Evolutionary conservation across 2,329 filamentous ascomycete genomes (phyloP).

Genomic region (Ilyonectria destructans): DNA sequence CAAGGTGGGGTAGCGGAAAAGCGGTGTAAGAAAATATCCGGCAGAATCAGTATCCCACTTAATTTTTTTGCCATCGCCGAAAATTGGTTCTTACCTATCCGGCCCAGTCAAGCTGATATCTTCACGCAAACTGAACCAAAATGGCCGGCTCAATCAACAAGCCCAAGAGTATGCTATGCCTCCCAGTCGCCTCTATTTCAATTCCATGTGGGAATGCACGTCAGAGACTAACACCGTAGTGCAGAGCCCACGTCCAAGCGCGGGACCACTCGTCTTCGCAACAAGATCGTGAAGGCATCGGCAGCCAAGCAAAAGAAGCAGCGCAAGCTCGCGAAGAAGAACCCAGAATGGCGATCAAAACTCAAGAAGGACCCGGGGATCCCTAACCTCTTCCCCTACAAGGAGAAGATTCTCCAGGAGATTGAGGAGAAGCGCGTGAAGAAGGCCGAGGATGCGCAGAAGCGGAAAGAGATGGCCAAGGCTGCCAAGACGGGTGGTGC

Average conservation of each 20-base stretch:
- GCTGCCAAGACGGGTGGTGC: slow-evolving; percentile 73
- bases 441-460: slow-evolving; percentile 85
- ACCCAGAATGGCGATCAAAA: slow-evolving; percentile 95
- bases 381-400: slow-evolving; percentile 97
- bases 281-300: slow-evolving; percentile 97
- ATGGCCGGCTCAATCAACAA: slow-evolving; percentile 72
- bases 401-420: slow-evolving; percentile 93
- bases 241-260: slow-evolving; percentile 96
- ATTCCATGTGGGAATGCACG: too few relatives aligned
- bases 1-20: slow-evolving; percentile 42
- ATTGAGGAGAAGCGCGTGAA: slow-evolving; percentile 89
- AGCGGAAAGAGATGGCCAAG: slow-evolving; percentile 81
- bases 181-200: neutral
- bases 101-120: slow-evolving; percentile 38
- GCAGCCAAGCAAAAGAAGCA: slow-evolving; percentile 92
- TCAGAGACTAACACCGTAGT: slow-evolving; percentile 3
- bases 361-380: slow-evolving; percentile 99
- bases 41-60: slow-evolving; percentile 60
- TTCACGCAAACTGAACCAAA: slow-evolving; percentile 41
- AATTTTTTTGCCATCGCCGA: slow-evolving; percentile 54
- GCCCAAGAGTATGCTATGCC: slow-evolving; percentile 64
- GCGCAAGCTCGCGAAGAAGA: slow-evolving; percentile 93
- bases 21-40: slow-evolving; percentile 52
- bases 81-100: slow-evolving; percentile 36
- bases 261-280: slow-evolving; percentile 87